Evolutionary conservation across 1,139 yeast genomes (phyloP).

Genomic region (Suhomyces bokatorum): DNA sequence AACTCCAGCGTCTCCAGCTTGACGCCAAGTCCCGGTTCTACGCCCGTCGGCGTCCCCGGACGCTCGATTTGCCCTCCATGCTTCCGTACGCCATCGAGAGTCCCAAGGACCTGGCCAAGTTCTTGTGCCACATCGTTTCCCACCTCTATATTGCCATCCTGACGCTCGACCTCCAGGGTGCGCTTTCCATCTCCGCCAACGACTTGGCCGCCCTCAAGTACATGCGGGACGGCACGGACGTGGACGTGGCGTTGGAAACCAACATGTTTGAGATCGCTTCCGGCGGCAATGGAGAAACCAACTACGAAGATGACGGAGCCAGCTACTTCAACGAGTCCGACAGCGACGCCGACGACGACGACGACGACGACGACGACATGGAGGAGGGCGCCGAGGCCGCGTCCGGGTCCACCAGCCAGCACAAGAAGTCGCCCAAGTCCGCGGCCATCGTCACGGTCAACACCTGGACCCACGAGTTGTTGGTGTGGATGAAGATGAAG

Average conservation of each 20-base stretch:
- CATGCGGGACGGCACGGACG: constrained; percentile 29
- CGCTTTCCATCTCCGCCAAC: constrained; percentile 64
- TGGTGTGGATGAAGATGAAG: constrained; percentile 78
- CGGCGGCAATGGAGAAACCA: constrained; percentile 5
- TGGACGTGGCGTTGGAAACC: constrained; percentile 57
- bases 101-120: constrained; percentile 68
- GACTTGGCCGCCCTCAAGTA: constrained; percentile 50
- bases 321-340: constrained; percentile 23
- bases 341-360: constrained; percentile 43
- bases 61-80: constrained; percentile 57
- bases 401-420: constrained; percentile 42
- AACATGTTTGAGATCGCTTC: constrained; percentile 41
- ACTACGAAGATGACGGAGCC: constrained; percentile 22
- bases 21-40: constrained; percentile 59
- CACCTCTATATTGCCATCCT: constrained; percentile 78
- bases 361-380: constrained; percentile 24
- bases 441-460: constrained; percentile 75
- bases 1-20: constrained; percentile 38
- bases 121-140: constrained; percentile 74
- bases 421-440: constrained; percentile 62
- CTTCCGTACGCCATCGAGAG: constrained; percentile 80
- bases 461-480: constrained; percentile 88
- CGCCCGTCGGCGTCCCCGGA: constrained; percentile 52
- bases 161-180: constrained; percentile 75
- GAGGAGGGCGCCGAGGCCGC: constrained; percentile 46